Conservation (phyloP, 257 asterid genomes). For the Apocynum venetum region DNA sequence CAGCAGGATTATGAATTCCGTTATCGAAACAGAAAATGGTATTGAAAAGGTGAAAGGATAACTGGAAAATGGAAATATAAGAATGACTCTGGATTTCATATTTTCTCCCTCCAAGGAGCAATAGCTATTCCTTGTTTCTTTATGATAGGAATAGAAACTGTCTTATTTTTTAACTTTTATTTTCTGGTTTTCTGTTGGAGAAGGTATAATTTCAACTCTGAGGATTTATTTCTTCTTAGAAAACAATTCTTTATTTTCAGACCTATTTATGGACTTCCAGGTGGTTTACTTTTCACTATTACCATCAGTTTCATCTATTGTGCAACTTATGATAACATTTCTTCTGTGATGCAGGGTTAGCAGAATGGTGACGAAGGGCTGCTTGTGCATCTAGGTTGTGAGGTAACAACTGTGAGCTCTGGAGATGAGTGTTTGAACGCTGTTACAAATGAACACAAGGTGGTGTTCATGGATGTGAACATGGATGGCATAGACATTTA, state of each 20-base stretch:
- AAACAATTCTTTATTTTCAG: not conserved
- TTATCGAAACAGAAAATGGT: not conserved
- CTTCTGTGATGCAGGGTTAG: constrained; percentile 55
- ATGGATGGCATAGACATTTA: constrained; percentile 53
- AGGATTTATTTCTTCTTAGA: not conserved
- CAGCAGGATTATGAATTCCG: too few species aligned
- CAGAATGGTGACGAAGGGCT: constrained; percentile 82
- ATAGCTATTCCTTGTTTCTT: too few species aligned
- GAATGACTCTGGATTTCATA: not conserved
- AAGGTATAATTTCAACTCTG: not conserved
- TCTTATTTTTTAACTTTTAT: not conserved
- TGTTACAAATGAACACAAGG: constrained; percentile 63
- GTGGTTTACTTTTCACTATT: not conserved
- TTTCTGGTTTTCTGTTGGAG: not conserved
- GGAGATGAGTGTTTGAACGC: constrained; percentile 77
- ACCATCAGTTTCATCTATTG: not conserved
- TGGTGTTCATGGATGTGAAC: constrained; percentile 63
- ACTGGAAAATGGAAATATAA: not conserved
- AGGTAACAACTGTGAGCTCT: constrained; percentile 60
- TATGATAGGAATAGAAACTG: not conserved
- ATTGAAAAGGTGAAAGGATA: too few species aligned
- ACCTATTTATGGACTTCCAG: not conserved
- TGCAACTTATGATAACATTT: not conserved
- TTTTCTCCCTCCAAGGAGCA: not conserved
- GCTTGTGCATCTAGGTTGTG: constrained; percentile 82